These are phyloP conservation scores for Rutstroemia sp. DNA, from an alignment of 2,329 filamentous ascomycete species.

Conservation along the genomic window DNA sequence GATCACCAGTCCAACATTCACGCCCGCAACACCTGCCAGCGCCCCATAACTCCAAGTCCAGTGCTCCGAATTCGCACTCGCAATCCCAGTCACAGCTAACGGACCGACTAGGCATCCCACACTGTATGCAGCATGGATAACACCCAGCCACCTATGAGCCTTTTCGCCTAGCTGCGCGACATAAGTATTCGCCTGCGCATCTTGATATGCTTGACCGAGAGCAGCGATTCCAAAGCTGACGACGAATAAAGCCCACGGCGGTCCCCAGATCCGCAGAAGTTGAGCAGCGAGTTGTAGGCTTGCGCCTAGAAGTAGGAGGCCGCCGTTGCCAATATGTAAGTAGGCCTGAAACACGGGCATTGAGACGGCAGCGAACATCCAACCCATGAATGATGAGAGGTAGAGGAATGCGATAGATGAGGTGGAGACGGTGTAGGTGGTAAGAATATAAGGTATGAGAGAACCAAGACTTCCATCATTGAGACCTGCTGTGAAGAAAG, in stretches of 20 bases:
- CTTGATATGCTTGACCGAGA: constrained; percentile 55
- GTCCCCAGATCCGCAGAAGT: constrained; percentile 46
- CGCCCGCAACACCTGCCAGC: not conserved
- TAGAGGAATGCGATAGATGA: constrained; percentile 44
- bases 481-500: constrained; percentile 58
- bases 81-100: constrained; percentile 46
- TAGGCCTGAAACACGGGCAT: constrained; percentile 43
- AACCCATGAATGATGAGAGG: constrained; percentile 50
- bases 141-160: constrained; percentile 52
- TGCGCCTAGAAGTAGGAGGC: constrained; percentile 49
- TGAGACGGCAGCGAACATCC: constrained; percentile 44
- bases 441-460: constrained; percentile 54
- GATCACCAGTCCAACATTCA: not conserved
- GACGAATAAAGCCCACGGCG: constrained; percentile 50
- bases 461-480: constrained; percentile 60
- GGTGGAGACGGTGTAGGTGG: constrained; percentile 46
- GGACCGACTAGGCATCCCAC: constrained; percentile 48
- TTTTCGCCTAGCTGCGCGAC: constrained; percentile 40
- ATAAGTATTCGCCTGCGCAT: constrained; percentile 56
- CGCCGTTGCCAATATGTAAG: constrained; percentile 45
- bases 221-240: constrained; percentile 51
- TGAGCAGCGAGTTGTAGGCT: constrained; percentile 47
- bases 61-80: constrained; percentile 31
- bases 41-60: constrained; percentile 33
- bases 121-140: constrained; percentile 55